Conservation (phyloP, 2,329 filamentous ascomycete genomes). For the Xylariaceae sp. region DNA sequence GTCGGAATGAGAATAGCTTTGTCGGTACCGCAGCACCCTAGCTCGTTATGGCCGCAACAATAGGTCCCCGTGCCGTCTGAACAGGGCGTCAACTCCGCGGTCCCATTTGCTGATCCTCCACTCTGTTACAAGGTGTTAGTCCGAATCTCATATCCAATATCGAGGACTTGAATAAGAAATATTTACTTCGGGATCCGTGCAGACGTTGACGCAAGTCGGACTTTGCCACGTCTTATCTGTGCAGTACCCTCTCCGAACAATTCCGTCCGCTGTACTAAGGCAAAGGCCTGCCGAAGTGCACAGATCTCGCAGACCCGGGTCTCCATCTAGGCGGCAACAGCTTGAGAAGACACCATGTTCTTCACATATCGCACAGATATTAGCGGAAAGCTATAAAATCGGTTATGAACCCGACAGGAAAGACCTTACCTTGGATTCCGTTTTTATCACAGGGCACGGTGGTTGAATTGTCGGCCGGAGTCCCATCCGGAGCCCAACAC, state of each 20-base stretch:
- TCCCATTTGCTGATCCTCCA: slow-evolving; percentile 26
- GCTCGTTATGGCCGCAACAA: slow-evolving; percentile 30
- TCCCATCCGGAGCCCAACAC: slow-evolving; percentile 31
- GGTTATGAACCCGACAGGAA: not conserved
- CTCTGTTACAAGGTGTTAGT: slow-evolving; percentile 7
- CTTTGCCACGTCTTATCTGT: slow-evolving; percentile 31
- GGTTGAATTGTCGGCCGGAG: slow-evolving; percentile 20
- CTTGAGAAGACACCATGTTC: slow-evolving; percentile 29
- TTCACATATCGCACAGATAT: slow-evolving; percentile 29
- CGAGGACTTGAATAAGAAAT: no score
- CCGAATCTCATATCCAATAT: not conserved
- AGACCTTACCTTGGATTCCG: no score
- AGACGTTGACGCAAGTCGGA: slow-evolving; percentile 30
- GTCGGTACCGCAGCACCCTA: slow-evolving; percentile 29
- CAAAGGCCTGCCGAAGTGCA: slow-evolving; percentile 30
- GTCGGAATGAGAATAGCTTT: slow-evolving; percentile 22
- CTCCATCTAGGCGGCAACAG: slow-evolving; percentile 30
- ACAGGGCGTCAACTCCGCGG: slow-evolving; percentile 27
- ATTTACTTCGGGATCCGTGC: slow-evolving; percentile 18
- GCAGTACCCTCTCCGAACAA: slow-evolving; percentile 28
- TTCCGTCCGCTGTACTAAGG: slow-evolving; percentile 17
- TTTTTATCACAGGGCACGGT: no score
- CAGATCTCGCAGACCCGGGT: slow-evolving; percentile 21
- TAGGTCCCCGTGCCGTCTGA: slow-evolving; percentile 25
- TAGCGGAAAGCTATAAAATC: slow-evolving; percentile 29